A percentile compares a stretch with the other conserved stretches of the same genome.
These are phyloP conservation scores for Torulaspora maleeae DNA, from an alignment of 805 yeast species.

Conservation along the genomic window DNA sequence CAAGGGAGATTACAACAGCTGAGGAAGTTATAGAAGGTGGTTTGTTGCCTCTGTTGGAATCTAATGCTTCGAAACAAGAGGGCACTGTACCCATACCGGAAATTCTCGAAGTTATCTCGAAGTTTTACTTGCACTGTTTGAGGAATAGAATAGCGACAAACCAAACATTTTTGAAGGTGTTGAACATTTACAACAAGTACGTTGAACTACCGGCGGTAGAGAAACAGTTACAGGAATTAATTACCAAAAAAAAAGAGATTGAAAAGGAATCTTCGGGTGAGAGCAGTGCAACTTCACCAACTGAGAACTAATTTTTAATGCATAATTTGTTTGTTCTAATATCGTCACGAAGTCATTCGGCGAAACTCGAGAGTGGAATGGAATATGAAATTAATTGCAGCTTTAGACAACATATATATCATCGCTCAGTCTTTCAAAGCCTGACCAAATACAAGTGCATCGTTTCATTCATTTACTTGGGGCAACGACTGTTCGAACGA, in stretches of 20 bases:
- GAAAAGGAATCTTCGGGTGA: constrained; percentile 13
- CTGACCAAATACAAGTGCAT: background rate
- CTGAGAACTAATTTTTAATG: background rate
- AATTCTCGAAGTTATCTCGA: constrained; percentile 62
- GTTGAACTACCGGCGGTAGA: constrained; percentile 40
- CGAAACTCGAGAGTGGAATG: background rate
- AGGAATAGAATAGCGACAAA: constrained; percentile 36
- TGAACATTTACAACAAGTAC: constrained; percentile 39
- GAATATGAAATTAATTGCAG: background rate
- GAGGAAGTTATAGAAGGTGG: constrained; percentile 65
- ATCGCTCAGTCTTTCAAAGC: background rate
- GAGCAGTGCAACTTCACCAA: background rate
- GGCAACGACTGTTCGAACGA: constrained; percentile 25
- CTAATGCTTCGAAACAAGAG: constrained; percentile 13
- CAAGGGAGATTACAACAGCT: constrained; percentile 41
- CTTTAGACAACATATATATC: background rate
- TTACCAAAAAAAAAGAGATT: constrained; percentile 36
- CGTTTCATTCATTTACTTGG: background rate
- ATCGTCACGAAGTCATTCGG: background rate
- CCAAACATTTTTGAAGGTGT: constrained; percentile 37
- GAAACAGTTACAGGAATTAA: constrained; percentile 37
- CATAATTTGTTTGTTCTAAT: too few relatives aligned
- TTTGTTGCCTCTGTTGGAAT: constrained; percentile 51
- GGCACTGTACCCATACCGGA: constrained; percentile 51
- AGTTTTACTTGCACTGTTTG: constrained; percentile 51